Evolutionary conservation across 2,329 filamentous ascomycete genomes (phyloP), one percentile per base, ranked within the genome.

Genomic region (Gaeumannomyces tritici): DNA sequence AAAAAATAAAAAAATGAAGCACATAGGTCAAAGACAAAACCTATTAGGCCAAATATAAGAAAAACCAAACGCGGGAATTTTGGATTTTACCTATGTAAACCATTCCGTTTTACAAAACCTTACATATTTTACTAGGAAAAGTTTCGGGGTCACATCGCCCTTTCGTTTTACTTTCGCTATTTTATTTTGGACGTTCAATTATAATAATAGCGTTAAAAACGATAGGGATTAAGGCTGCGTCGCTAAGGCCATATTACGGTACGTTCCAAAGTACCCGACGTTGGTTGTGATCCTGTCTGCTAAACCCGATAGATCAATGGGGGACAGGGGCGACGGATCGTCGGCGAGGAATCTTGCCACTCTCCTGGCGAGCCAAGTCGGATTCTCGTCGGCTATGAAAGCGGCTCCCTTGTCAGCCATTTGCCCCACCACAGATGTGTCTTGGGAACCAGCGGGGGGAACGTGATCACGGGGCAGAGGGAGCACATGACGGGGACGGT

Each of bases 281-380:
- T 51, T 51, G 42, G 42, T 51, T 6, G 55, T 33, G 29, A 51
- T 28, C 57, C n/a, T 59, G 21, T 29, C 57, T 13, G n/a, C 31
- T 33, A 59, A n/a, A 9, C 57, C 33, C 2, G 29, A n/a, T n/a
- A 59, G 57, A 13, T 35, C 29, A 2, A 59, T 9, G 5, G 57
- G 12, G 11, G 21, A 7, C 8, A 59, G 8, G 18, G 31, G 26
- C 57, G n/a, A 31, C 31, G n/a, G 11, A 27, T 26, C 28, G 68
- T 71, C 26, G 67, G 69, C n/a, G 64, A 69, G 9, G 65, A 69
- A 26, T 61, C 64, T 42, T 57, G 55, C 27, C 54, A 64, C n/a
- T n/a, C 35, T 28, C 35, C 27, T 27, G 59, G 59, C 59, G n/a
- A 60, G 11, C 59, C 59, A 55, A 13, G 13, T 28, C 2, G 59